These are phyloP conservation scores for Coniochaeta hoffmannii DNA, from an alignment of 2,329 filamentous ascomycete genomes.

Conservation along the genomic window DNA sequence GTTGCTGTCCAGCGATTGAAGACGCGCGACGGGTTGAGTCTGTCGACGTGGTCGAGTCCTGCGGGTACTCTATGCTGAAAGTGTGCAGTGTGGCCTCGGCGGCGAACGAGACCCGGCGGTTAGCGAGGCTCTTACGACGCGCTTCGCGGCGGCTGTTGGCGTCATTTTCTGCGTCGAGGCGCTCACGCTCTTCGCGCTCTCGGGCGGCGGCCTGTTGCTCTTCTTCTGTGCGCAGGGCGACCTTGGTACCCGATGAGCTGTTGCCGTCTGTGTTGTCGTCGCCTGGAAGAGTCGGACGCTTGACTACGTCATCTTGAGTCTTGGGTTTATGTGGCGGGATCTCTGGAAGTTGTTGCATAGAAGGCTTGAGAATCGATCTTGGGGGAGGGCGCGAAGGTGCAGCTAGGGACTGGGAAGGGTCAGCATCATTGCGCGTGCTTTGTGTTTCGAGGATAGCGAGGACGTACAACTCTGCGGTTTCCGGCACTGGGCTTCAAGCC, in stretches of 20 bases:
- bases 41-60: constrained; percentile 77
- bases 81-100: constrained; percentile 96
- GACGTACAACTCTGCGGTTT: constrained; percentile 69
- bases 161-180: constrained; percentile 50
- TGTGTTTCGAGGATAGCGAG: constrained; percentile 21
- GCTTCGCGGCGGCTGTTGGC: constrained; percentile 72
- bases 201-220: constrained; percentile 62
- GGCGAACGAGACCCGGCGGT: constrained; percentile 91
- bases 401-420: constrained; percentile 42
- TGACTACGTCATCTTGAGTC: constrained; percentile 18
- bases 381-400: constrained; percentile 42
- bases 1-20: constrained; percentile 34
- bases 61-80: constrained; percentile 75
- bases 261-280: constrained; percentile 48
- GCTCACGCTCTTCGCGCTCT: constrained; percentile 62
- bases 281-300: constrained; percentile 49
- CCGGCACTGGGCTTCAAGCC: constrained; percentile 67
- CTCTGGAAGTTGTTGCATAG: constrained; percentile 58
- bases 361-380: constrained; percentile 74
- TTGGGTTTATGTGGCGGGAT: constrained; percentile 61
- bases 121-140: constrained; percentile 85
- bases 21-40: constrained; percentile 72
- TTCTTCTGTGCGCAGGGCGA: constrained; percentile 61
- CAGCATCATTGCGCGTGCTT: background rate
- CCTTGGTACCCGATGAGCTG: constrained; percentile 41